Base-by-base conservation (phyloP, 1,284 basidiomycete genomes). In the Boletus albobrunnescens region DNA sequence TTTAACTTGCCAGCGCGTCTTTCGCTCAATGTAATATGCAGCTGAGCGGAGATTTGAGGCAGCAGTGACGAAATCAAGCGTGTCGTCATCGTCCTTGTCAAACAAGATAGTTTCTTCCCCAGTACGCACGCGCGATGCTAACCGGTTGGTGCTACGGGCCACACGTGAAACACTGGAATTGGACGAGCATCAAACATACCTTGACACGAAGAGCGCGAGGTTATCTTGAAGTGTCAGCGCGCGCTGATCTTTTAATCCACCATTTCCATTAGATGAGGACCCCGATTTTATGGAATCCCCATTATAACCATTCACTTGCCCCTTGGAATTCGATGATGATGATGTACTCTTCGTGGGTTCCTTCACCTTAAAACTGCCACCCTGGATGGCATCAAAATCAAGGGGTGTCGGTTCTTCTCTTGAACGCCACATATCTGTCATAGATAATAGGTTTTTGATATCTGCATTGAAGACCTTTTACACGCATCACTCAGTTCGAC, bases 381-480 rank as follows among this genome's bases (percentile, higher is more conserved):
- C 71, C 63, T 78, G 65, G 58, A 96, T 87, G 2, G 69, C 68
- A 14, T 88, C 82, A 57, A 86, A 94, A 49, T 91, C 83, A 27
- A 99, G 78, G 1, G 94, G 85, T 0, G 78, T 81, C 0, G 96
- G 96, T 53, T 86, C 87, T 20, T 83, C 79, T 23, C 96, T 82
- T 9, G 86, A 79, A 38, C 84, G 84, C 96, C 96, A 99, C 94
- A 99, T 98, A 60, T 98, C 95, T n/a, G 84, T 75, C 96, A 99
- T 99, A 12, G 80, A 80, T 12, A 99, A 73, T 1, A 99, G 75
- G 41, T 96, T 90, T 48, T 82, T 77, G 56, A 98, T 92, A 59
- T 99, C 96, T 1, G 79, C 68, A 53, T 84, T 76, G 73, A 94
- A 99, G 9, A 98, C 87, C 90, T 94, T 57, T 4, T 30, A 4